A percentile compares a stretch with the other conserved stretches of the same genome.
phyloP scores from a whole-genome alignment of 1,284 basidiomycete species.

The Sanghuangporus sanghuang region DNA sequence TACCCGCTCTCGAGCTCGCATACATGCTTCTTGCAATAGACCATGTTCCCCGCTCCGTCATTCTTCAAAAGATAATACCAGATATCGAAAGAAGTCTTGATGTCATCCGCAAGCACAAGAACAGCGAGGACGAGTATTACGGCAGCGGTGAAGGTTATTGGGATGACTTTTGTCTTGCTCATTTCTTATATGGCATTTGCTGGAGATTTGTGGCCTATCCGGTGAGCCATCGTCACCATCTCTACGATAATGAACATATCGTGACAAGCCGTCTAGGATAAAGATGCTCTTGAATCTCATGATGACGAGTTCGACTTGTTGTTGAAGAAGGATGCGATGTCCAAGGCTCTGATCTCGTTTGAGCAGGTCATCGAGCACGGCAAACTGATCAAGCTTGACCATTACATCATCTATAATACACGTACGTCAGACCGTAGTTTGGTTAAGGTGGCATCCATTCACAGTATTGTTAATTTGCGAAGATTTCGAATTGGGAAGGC shows the following conservation, averaged over 20 bases:
- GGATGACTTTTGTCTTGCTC: conserved; percentile 48
- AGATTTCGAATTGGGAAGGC: conserved; percentile 79
- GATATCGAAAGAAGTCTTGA: conserved; percentile 28
- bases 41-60: conserved; percentile 21
- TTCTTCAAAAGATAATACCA: conserved; percentile 21
- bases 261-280: neutral
- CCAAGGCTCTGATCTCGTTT: conserved; percentile 18
- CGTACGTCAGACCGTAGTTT: conserved; percentile 17
- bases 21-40: conserved; percentile 38
- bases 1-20: conserved; percentile 52
- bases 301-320: neutral
- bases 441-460: neutral
- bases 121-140: conserved; percentile 26
- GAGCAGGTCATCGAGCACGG: conserved; percentile 35
- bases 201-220: conserved; percentile 39
- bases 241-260: neutral
- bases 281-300: neutral
- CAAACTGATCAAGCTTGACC: conserved; percentile 37
- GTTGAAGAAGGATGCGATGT: conserved; percentile 1
- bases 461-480: neutral
- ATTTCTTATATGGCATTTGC: conserved; percentile 46
- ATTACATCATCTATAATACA: conserved; percentile 36
- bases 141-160: conserved; percentile 40
- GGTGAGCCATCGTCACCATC: conserved; percentile 23
- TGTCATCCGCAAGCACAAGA: neutral